Base-by-base conservation (phyloP, 805 yeast genomes). In the Babjeviella inositovora region DNA sequence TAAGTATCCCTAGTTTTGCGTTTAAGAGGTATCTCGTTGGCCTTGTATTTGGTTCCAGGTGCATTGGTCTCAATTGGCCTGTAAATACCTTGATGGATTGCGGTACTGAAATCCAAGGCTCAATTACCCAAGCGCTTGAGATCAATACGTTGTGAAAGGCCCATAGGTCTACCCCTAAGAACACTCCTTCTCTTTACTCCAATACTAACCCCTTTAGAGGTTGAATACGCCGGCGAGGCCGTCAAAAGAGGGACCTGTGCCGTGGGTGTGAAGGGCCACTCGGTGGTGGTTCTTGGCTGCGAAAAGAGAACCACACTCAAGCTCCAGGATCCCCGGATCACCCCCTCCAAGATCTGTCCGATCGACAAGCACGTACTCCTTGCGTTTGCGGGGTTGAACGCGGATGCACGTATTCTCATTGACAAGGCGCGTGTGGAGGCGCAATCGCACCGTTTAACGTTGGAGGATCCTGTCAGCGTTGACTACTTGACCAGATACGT, bases 201-300 rank as follows among this genome's bases (percentile, higher is more conserved):
- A 17, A 15, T 25, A 25, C 28, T 25, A 25, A 25, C 28, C 4
- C 5, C 10, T 4, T 21, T 41, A 66, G 74, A 90, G 63, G 98
- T 90, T 19, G 97, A 90, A 50, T 90, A 90, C 41, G 98, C 98
- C 13, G 63, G 77, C 18, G 98, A 90, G 47, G 98, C 98, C 1
- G 98, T 90, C 21, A 90, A 87, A 45, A 70, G 97, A 53, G 98
- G 98, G 29, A 90, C 98, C 3, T 82, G 95, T 46, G 95, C 97
- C 2, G 94, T 90, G 22, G 98, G 96, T 19, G 87, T 90, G 29
- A 87, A 85, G 47, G 97, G 97, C 25, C 62, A 65, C 32, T 74
- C 72, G 30, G 69, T 74, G 28, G 97, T 90, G 7, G 95, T 90
- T 7, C 62, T 90, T 22, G 98, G 96, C 12, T 87, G 97, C 54